phyloP scores from a whole-genome alignment of 2,329 filamentous ascomycete genomes.

The Penicillium sp. region DNA sequence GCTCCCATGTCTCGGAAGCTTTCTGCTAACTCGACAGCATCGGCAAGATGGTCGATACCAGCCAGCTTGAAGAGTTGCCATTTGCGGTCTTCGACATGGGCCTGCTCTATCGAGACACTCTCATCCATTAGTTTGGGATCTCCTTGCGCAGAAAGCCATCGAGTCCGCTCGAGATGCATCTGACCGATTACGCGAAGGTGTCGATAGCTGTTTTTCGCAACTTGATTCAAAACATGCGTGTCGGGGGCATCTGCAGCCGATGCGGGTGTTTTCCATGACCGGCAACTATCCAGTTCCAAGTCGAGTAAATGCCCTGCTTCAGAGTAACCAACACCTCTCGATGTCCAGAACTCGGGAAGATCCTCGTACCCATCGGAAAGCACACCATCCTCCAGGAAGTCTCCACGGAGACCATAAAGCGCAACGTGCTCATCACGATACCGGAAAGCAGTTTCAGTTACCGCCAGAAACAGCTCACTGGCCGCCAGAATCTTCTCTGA shows the following conservation, averaged over 20 bases:
- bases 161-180: constrained; percentile 57
- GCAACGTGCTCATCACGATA: constrained; percentile 70
- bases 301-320: constrained; percentile 40
- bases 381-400: constrained; percentile 64
- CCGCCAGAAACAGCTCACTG: constrained; percentile 67
- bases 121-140: constrained; percentile 48
- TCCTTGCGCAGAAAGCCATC: constrained; percentile 55
- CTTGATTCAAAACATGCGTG: constrained; percentile 41
- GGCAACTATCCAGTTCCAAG: constrained; percentile 40
- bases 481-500: constrained; percentile 61
- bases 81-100: constrained; percentile 43
- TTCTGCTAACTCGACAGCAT: constrained; percentile 61
- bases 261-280: constrained; percentile 36
- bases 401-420: constrained; percentile 69
- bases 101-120: constrained; percentile 46
- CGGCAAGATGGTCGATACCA: constrained; percentile 53
- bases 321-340: constrained; percentile 45
- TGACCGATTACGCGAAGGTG: constrained; percentile 59
- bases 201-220: constrained; percentile 51
- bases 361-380: constrained; percentile 62
- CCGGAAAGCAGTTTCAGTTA: constrained; percentile 60
- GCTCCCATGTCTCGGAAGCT: constrained; percentile 61
- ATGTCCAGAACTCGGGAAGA: constrained; percentile 84
- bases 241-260: constrained; percentile 32
- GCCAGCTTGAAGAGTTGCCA: constrained; percentile 47